Evolutionary conservation across 352 stramenopile genomes (phyloP), one percentile per base, ranked within the genome.

Genomic region (Phytophthora lateralis): DNA sequence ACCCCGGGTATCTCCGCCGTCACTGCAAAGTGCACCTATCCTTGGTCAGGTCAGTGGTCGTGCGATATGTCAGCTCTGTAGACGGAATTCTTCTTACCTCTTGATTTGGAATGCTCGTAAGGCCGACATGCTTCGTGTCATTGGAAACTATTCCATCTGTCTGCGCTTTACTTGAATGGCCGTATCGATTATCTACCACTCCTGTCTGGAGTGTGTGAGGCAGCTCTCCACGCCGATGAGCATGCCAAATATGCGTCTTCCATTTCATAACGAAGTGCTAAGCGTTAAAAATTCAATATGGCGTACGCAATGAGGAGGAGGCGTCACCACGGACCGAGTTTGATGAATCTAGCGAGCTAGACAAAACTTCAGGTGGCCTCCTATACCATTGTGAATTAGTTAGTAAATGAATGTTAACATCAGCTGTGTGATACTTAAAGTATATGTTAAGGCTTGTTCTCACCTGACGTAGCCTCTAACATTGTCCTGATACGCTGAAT

Each of bases 1-100:
- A 92, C 78, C 1, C 82, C 85, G 7, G 82, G 78, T 10, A 85
- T 75, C 39, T 90, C 80, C 9, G 75, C 60, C n/a, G 78, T 82
- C 57, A 91, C 82, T 57, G 73, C 79, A 70, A 93, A 92, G 53
- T 83, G 87, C 48, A 93, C 76, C 80, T 93, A 78, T 70, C 56
- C 63, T 74, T 72, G 26, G 56, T 73, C 50, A 70, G 60, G 55
- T 70, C 60, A 70, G 50, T n/a, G 14, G 17, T 14, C 34, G 26
- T 49, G 53, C n/a, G 14, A 54, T 9, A 29, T 24, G 35, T 24
- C n/a, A 35, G 38, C 35, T 42, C 34, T 18, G 20, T n/a, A 54
- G 11, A 1, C 27, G 39, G 18, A 14, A 12, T 26, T 32, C 18
- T 52, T 57, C 45, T 21, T 60, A 82, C 75, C 73, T 85, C 75